Conservation (phyloP, 768 basidiomycete genomes). For the Mycena epipterygia region DNA sequence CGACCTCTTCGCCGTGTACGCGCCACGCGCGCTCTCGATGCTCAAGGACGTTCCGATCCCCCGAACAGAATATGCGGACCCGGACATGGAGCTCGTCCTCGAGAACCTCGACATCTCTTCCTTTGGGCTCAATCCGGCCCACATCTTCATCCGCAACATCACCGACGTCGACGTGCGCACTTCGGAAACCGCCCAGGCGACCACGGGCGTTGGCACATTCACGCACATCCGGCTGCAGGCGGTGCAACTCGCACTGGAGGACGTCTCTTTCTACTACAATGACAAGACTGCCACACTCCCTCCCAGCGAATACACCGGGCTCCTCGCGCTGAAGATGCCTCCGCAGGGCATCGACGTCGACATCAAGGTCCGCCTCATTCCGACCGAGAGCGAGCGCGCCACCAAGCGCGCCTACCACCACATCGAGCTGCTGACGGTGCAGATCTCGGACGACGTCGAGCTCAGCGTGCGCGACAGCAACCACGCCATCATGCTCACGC, state of each 20-base stretch:
- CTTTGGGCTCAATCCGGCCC: conserved; percentile 76
- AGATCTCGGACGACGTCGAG: conserved; percentile 68
- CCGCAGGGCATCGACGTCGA: conserved; percentile 78
- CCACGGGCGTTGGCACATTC: conserved; percentile 70
- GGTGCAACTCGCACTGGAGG: conserved; percentile 70
- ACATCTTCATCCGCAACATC: conserved; percentile 80
- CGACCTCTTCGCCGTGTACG: conserved; percentile 85
- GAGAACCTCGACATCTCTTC: conserved; percentile 82
- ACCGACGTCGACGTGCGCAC: conserved; percentile 63
- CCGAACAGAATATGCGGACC: conserved; percentile 81
- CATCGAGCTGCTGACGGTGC: conserved; percentile 67
- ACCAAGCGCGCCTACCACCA: conserved; percentile 64
- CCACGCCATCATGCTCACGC: conserved; percentile 69
- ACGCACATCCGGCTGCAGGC: conserved; percentile 78
- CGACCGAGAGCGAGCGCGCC: conserved; percentile 63
- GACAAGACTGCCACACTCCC: conserved; percentile 69
- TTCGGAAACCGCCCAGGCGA: conserved; percentile 46
- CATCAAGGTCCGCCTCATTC: conserved; percentile 74
- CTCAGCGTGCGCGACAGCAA: conserved; percentile 72
- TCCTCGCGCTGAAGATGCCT: conserved; percentile 73
- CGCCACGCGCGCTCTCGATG: conserved; percentile 67
- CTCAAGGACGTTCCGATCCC: conserved; percentile 79
- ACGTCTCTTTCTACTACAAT: conserved; percentile 82
- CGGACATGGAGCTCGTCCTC: conserved; percentile 78
- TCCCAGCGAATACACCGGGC: conserved; percentile 71